These are phyloP conservation scores for Paxillus ammoniavirescens DNA, from an alignment of 768 basidiomycete species.

Conservation along the genomic window DNA sequence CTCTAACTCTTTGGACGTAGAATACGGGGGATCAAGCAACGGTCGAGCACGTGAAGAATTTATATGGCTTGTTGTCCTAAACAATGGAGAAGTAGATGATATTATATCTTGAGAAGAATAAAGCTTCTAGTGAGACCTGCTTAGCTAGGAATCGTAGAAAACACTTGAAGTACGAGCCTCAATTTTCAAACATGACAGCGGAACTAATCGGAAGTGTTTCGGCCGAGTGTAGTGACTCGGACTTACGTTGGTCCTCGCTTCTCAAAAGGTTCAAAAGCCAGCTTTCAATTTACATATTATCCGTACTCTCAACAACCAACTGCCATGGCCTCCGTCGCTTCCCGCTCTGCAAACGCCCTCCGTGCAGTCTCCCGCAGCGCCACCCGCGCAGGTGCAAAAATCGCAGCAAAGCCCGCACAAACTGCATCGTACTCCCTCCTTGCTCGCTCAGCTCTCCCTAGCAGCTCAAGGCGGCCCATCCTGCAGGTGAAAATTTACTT, in stretches of 20 bases:
- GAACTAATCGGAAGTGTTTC: slow-evolving; percentile 6
- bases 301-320: slow-evolving; percentile 9
- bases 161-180: too few species aligned
- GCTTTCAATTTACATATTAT: not conserved
- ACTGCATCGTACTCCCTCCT: slow-evolving; percentile 71
- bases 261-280: not conserved
- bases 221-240: slow-evolving; percentile 13
- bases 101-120: not conserved
- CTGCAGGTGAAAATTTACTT: slow-evolving; percentile 33
- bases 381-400: slow-evolving; percentile 46
- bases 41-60: slow-evolving; percentile 55
- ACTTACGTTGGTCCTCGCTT: not conserved
- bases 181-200: slow-evolving; percentile 2
- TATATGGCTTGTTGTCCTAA: slow-evolving; percentile 10
- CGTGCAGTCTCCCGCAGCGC: slow-evolving; percentile 67
- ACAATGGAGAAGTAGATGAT: not conserved
- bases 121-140: not conserved
- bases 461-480: slow-evolving; percentile 29
- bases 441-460: slow-evolving; percentile 39
- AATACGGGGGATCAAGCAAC: slow-evolving; percentile 67
- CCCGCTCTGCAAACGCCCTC: slow-evolving; percentile 64
- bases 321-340: slow-evolving; percentile 61
- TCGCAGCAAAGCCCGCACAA: slow-evolving; percentile 42
- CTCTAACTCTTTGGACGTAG: slow-evolving; percentile 31
- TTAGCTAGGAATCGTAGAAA: too few species aligned